Conservation (phyloP, 2,329 filamentous ascomycete genomes). For the Emergomyces pasteurianus region DNA sequence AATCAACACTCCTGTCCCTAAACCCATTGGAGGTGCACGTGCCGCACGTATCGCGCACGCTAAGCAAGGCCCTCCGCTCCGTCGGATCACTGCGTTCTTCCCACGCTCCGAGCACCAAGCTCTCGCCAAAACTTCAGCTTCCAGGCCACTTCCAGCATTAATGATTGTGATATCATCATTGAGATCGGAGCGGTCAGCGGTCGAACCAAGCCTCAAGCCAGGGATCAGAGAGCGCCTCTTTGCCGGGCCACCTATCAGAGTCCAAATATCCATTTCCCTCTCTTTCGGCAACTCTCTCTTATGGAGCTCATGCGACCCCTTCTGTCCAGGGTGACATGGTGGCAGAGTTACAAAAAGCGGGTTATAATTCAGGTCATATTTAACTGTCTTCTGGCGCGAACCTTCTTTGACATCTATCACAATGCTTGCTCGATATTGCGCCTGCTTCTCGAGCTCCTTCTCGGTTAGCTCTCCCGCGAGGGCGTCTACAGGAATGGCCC, state of each 20-base stretch:
- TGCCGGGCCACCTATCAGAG: background rate
- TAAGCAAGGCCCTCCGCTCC: background rate
- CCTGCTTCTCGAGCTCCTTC: background rate
- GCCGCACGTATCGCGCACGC: background rate
- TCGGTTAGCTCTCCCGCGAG: background rate
- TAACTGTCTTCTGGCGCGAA: background rate
- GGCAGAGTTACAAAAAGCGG: background rate
- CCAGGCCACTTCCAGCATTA: background rate
- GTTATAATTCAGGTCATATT: background rate
- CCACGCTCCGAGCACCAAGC: background rate
- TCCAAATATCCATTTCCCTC: background rate
- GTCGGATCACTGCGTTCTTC: background rate
- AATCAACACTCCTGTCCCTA: background rate
- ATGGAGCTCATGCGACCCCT: background rate
- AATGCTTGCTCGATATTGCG: background rate
- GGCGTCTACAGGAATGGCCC: background rate
- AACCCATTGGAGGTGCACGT: background rate
- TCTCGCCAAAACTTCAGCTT: background rate
- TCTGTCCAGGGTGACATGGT: background rate
- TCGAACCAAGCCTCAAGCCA: background rate
- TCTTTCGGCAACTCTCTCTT: background rate
- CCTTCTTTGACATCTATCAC: background rate
- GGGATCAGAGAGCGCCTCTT: background rate
- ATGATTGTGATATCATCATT: background rate
- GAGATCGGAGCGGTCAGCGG: background rate